Percentiles rank a stretch among this genome's conserved stretches.
phyloP scores from a whole-genome alignment of 805 yeast genomes.

The Cyberlindnera xishuangbannaensis region DNA sequence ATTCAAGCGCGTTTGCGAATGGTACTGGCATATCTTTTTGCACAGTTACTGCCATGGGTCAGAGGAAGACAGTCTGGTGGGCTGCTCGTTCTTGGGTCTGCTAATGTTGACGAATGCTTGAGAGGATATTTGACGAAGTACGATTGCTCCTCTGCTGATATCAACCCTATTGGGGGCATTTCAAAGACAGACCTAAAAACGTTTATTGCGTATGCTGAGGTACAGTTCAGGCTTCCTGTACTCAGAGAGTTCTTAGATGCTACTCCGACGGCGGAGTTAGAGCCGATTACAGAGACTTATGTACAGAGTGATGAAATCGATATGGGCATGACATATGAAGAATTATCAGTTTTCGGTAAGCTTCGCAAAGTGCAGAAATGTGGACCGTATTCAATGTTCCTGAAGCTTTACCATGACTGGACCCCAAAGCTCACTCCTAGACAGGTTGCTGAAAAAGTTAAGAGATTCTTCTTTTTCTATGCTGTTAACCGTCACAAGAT shows the following conservation, averaged over 20 bases:
- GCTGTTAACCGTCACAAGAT: conserved; percentile 95
- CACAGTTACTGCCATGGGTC: conserved; percentile 94
- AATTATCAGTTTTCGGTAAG: conserved; percentile 83
- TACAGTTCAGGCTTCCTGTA: conserved; percentile 67
- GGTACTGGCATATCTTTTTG: conserved; percentile 91
- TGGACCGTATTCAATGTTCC: conserved; percentile 94
- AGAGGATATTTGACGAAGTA: conserved; percentile 95
- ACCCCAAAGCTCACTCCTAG: conserved; percentile 76
- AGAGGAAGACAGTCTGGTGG: conserved; percentile 67
- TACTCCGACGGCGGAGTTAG: conserved; percentile 96
- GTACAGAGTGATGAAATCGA: conserved; percentile 96
- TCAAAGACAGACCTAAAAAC: conserved; percentile 88
- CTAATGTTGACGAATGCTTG: conserved; percentile 94
- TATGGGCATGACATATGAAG: conserved; percentile 98
- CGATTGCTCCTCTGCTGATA: conserved; percentile 96
- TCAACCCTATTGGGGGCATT: conserved; percentile 98
- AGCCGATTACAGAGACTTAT: conserved; percentile 87
- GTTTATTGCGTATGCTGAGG: conserved; percentile 76
- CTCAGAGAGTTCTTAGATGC: conserved; percentile 78
- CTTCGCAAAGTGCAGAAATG: conserved; percentile 88
- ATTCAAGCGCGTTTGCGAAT: conserved; percentile 94
- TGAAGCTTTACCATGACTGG: conserved; percentile 90
- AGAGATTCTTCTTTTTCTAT: conserved; percentile 86
- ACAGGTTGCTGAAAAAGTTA: conserved; percentile 87
- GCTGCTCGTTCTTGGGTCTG: conserved; percentile 85